Evolutionary conservation across 164 flowering plant genomes (phyloP).

Genomic region (Stephania japonica): DNA sequence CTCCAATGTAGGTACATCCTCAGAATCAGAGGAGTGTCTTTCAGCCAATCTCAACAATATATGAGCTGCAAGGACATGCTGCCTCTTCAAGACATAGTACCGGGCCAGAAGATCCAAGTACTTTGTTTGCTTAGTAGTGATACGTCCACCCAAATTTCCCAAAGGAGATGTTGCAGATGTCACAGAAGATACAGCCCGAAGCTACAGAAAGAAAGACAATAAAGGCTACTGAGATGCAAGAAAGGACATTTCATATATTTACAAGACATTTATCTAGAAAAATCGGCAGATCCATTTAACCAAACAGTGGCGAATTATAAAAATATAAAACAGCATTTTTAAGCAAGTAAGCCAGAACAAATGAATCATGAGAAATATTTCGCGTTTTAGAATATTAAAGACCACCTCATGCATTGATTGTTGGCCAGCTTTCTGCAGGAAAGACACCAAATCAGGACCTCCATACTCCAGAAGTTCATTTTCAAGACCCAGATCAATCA

Average conservation of each 20-base stretch:
- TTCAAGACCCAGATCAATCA: slow-evolving; percentile 91
- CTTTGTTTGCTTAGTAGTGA: slow-evolving; percentile 49
- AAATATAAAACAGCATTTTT: not conserved
- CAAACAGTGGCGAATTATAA: not conserved
- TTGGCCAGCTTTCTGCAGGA: slow-evolving; percentile 76
- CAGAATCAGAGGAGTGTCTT: slow-evolving; percentile 56
- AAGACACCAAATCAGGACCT: slow-evolving; percentile 94
- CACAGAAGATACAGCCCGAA: slow-evolving; percentile 40
- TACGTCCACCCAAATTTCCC: slow-evolving; percentile 39
- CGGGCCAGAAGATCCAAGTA: slow-evolving; percentile 88
- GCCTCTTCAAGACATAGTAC: slow-evolving; percentile 86
- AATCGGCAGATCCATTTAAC: not conserved
- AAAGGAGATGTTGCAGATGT: slow-evolving; percentile 35
- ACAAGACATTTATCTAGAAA: not conserved
- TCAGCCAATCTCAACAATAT: slow-evolving; percentile 83
- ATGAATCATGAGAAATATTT: slow-evolving; percentile 4
- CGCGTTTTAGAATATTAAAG: slow-evolving; percentile 3
- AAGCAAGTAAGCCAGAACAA: not conserved
- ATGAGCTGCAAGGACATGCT: slow-evolving; percentile 90
- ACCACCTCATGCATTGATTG: slow-evolving; percentile 62
- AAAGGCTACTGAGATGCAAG: not conserved
- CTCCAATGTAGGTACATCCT: slow-evolving; percentile 59
- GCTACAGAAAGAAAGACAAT: slow-evolving; percentile 27
- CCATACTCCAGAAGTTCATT: slow-evolving; percentile 88
- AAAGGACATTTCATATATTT: not conserved